A percentile compares a stretch with the other conserved stretches of the same genome.
phyloP scores from a whole-genome alignment of 225 moss, liverwort and hornwort species.

The Bryum argenteum region DNA sequence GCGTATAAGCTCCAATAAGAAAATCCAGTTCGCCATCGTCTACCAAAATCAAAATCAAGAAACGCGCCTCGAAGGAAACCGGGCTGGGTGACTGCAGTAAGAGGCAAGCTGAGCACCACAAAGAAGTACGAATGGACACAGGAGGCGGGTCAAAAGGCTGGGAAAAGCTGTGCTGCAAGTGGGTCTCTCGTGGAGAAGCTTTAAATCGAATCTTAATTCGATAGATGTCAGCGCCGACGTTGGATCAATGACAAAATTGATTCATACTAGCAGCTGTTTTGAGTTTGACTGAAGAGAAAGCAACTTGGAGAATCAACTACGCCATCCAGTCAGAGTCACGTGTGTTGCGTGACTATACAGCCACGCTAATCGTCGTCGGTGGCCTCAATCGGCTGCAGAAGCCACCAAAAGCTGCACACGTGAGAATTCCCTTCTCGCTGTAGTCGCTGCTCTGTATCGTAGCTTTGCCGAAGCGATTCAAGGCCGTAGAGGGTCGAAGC shows the following conservation, averaged over 20 bases:
- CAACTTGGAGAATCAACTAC: neutral
- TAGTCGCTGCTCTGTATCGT: too few relatives aligned
- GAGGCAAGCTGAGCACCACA: constrained; percentile 7
- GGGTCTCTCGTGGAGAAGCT: constrained; percentile 8
- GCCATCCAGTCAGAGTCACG: neutral
- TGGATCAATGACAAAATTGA: too few relatives aligned
- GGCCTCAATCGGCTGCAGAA: too few relatives aligned
- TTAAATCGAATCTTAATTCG: too few relatives aligned
- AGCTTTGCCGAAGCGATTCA: too few relatives aligned
- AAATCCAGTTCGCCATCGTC: constrained; percentile 58
- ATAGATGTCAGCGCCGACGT: too few relatives aligned
- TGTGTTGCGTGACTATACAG: neutral
- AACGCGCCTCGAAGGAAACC: neutral
- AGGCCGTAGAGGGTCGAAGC: too few relatives aligned
- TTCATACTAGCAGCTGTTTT: neutral
- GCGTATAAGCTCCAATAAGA: constrained; percentile 56
- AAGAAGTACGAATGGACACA: neutral
- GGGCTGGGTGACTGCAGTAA: constrained; percentile 23
- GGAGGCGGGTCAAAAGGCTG: constrained; percentile 3
- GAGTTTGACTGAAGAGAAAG: neutral
- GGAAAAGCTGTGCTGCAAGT: constrained; percentile 12
- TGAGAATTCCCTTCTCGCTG: too few relatives aligned
- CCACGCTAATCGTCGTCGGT: neutral
- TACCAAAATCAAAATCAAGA: neutral
- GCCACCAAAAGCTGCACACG: too few relatives aligned